Conservation (phyloP, 2,329 filamentous ascomycete genomes). For the Cladosporium sp. region DNA sequence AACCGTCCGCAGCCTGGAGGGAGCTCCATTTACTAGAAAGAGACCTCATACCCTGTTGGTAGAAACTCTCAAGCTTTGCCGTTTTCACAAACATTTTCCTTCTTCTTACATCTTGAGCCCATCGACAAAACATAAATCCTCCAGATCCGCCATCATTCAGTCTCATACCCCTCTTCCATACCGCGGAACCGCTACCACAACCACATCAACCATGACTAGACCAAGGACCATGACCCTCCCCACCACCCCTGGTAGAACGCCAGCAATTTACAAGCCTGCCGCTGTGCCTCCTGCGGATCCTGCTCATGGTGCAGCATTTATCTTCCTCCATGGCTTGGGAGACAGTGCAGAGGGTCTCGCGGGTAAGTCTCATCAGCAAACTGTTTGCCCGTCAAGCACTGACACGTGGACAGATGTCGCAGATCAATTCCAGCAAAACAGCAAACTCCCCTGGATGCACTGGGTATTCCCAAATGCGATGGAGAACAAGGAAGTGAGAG, state of each 20-base stretch:
- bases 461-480: slow-evolving; percentile 51
- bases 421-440: slow-evolving; percentile 41
- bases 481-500: slow-evolving; percentile 42
- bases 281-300: slow-evolving; percentile 31
- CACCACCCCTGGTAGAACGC: slow-evolving; percentile 21
- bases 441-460: slow-evolving; percentile 45
- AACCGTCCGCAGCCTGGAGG: neutral
- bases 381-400: neutral
- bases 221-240: slow-evolving; percentile 30
- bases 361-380: slow-evolving; percentile 25
- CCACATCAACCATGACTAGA: slow-evolving; percentile 10
- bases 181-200: slow-evolving; percentile 4
- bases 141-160: neutral
- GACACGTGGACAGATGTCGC: slow-evolving; percentile 21
- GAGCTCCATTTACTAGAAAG: neutral
- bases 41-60: slow-evolving; percentile 8
- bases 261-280: slow-evolving; percentile 37
- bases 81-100: neutral
- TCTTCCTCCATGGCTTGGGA: slow-evolving; percentile 46
- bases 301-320: slow-evolving; percentile 39
- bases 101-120: neutral
- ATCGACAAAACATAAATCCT: neutral
- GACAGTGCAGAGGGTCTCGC: slow-evolving; percentile 44
- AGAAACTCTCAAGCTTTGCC: neutral
- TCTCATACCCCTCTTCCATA: slow-evolving; percentile 1